Percentiles rank a stretch among this genome's conserved stretches.
Conservation (phyloP, 495 filamentous ascomycete genomes). For the Penicillium ucsense region DNA sequence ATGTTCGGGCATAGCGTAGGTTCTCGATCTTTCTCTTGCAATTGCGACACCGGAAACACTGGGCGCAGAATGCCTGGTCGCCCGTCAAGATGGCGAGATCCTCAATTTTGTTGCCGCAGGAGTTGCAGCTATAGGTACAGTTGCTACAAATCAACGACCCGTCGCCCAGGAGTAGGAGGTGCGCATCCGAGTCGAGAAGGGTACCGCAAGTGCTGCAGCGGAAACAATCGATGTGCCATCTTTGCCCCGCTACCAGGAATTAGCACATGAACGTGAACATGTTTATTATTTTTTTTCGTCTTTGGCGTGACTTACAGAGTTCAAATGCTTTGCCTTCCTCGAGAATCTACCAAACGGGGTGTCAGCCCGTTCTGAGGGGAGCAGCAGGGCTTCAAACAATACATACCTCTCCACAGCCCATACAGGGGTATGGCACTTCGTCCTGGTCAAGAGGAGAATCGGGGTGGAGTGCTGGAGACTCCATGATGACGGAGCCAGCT, state of each 20-base stretch:
- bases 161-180: slow-evolving; percentile 92
- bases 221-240: slow-evolving; percentile 99
- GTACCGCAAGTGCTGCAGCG: slow-evolving; percentile 94
- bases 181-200: slow-evolving; percentile 95
- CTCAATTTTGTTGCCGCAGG: slow-evolving; percentile 95
- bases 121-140: slow-evolving; percentile 98
- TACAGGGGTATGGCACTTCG: slow-evolving; percentile 83
- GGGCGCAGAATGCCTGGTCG: slow-evolving; percentile 97
- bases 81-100: slow-evolving; percentile 96
- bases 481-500: slow-evolving; percentile 21
- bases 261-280: slow-evolving; percentile 8
- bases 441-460: slow-evolving; percentile 82
- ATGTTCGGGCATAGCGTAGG: slow-evolving; percentile 92
- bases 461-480: slow-evolving; percentile 47
- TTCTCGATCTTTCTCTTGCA: slow-evolving; percentile 99
- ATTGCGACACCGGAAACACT: slow-evolving; percentile 94
- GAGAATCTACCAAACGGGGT: slow-evolving; percentile 53
- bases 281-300: too few relatives aligned
- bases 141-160: slow-evolving; percentile 98
- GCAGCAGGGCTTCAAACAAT: not conserved
- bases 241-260: slow-evolving; percentile 66
- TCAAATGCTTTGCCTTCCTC: slow-evolving; percentile 99
- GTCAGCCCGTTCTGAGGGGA: slow-evolving; percentile 3
- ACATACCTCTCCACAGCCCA: slow-evolving; percentile 89
- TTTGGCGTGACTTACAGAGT: slow-evolving; percentile 57